Base-by-base conservation (phyloP, 2,329 filamentous ascomycete species). In the Bipolaris sorokiniana region DNA sequence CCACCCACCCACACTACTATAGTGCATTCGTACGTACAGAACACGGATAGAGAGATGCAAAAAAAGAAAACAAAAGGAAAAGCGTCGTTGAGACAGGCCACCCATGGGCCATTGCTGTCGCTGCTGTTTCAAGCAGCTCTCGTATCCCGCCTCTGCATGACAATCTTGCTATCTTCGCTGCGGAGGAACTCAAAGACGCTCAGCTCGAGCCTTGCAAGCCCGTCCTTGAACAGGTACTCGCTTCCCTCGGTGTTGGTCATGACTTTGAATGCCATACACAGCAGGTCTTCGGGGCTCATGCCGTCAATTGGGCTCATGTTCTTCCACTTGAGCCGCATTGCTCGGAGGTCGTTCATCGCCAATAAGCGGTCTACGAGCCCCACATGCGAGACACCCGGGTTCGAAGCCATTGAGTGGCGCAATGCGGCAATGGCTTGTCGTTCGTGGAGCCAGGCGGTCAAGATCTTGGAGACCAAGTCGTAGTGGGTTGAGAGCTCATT, bases 281-380 rank as follows among this genome's bases (percentile, higher is more conserved):
- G 64, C n/a, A 76, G 46, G 48, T 76, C 73, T 41, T 76, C 72
- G 0, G 73, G 66, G 26, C 70, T 71, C 36, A 70, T 38, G 1
- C 72, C 70, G 13, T 73, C 70, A 5, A 70, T 59, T 2, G 62
- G 64, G 41, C 70, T 73, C 72, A 76, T 74, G 16, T 71, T 71
- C 60, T 74, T 76, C 73, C 73, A 76, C 56, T 73, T 75, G 26
- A 75, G 51, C 11, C 71, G 56, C 65, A 75, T 70, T 6, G 71
- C 64, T 18, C 73, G 62, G 7, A 75, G 61, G 38, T 75, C 73
- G 45, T 75, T 75, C 66, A 75, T 71, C 0, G 72, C 72, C 1
- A 75, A 56, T 1, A 75, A 59, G 0, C 72, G 68, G 33, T 74
- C 73, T 15, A 72, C 66, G 13, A 74, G 64, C 22, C 68, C 72